These are phyloP conservation scores for Protomyces arabidopsidicola DNA, from an alignment of 1,139 yeast genomes.

Conservation along the genomic window DNA sequence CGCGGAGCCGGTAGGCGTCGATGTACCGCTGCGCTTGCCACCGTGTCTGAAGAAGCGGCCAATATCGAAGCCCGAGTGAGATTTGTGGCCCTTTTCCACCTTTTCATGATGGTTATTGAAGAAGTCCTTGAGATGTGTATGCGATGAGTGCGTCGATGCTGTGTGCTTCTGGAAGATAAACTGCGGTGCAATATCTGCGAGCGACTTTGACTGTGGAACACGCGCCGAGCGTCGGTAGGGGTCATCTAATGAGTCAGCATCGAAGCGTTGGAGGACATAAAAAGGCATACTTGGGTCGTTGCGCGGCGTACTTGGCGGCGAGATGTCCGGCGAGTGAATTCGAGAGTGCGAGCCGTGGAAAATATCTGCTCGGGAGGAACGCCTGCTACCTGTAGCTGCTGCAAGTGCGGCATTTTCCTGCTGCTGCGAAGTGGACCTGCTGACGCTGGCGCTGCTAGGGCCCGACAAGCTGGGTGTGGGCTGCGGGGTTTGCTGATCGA, in stretches of 20 bases:
- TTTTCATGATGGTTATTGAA: conserved; percentile 19
- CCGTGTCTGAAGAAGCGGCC: conserved; percentile 26
- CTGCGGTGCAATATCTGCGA: conserved; percentile 40
- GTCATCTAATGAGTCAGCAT: conserved; percentile 33
- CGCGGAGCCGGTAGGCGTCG: conserved; percentile 12
- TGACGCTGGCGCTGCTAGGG: neutral
- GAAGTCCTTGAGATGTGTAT: conserved; percentile 21
- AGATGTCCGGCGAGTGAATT: conserved; percentile 22
- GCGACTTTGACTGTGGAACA: conserved; percentile 37
- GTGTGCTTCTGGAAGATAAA: conserved; percentile 38
- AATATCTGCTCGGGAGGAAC: conserved; percentile 14
- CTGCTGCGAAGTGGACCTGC: neutral
- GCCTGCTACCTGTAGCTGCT: conserved; percentile 4
- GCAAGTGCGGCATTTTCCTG: neutral
- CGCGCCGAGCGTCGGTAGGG: conserved; percentile 40
- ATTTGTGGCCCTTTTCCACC: conserved; percentile 10
- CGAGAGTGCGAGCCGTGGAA: conserved; percentile 14
- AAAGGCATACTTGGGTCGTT: conserved; percentile 18
- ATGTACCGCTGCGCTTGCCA: neutral
- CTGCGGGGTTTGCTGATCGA: neutral
- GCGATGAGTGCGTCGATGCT: conserved; percentile 26
- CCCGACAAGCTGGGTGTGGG: conserved; percentile 4
- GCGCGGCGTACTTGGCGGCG: conserved; percentile 19
- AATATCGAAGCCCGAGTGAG: conserved; percentile 22
- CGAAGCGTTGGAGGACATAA: neutral